phyloP scores from a whole-genome alignment of 495 filamentous ascomycete genomes.

The Lasiosphaeria miniovina region DNA sequence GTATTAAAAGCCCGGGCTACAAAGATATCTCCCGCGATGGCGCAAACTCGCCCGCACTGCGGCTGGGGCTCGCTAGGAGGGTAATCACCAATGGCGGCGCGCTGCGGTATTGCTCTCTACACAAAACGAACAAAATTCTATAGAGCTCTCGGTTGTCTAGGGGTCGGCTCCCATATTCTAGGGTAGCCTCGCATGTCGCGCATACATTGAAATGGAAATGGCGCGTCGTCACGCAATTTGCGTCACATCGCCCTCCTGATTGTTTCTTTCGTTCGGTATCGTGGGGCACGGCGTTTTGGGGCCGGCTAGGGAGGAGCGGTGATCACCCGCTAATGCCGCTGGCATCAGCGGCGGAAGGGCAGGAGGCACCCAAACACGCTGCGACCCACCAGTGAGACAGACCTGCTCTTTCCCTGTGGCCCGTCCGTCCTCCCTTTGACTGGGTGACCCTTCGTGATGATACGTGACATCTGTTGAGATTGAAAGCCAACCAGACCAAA shows the following conservation, averaged over 20 bases:
- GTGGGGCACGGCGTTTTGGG: neutral
- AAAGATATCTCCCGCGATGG: too few species aligned
- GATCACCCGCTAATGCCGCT: neutral
- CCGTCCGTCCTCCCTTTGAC: too few species aligned
- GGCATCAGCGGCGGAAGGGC: neutral
- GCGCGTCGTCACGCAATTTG: neutral
- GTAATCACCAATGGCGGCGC: slow-evolving; percentile 8
- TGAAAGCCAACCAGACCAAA: neutral
- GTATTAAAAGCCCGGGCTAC: too few species aligned
- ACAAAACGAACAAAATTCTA: neutral
- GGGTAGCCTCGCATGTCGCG: slow-evolving; percentile 5
- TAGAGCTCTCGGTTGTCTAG: neutral
- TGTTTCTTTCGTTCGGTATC: neutral
- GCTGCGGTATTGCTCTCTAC: neutral
- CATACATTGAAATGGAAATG: slow-evolving; percentile 1
- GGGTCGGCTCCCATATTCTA: neutral
- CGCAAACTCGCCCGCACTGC: too few species aligned
- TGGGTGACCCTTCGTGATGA: neutral
- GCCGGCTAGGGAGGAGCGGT: neutral
- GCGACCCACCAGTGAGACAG: too few species aligned
- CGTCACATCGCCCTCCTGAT: neutral
- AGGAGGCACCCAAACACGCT: too few species aligned
- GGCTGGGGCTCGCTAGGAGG: slow-evolving; percentile 8
- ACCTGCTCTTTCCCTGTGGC: too few species aligned
- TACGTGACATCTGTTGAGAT: neutral